Percentiles rank a stretch among this genome's conserved stretches.
phyloP scores from a whole-genome alignment of 345 rosid species.

The Populus pruinosa region DNA sequence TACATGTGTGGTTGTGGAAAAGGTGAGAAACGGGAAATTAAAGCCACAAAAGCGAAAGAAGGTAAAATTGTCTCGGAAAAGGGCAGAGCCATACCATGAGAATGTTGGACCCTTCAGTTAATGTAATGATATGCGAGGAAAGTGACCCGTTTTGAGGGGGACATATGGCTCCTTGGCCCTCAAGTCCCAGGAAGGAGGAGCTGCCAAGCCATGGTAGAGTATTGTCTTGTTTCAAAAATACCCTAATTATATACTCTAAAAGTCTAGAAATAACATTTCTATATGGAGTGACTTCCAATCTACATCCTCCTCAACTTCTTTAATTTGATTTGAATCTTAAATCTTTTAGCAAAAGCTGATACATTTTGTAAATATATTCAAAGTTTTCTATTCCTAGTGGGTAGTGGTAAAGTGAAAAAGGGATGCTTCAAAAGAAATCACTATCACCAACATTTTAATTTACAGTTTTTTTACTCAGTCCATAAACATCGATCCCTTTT shows the following conservation, averaged over 20 bases:
- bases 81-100: conserved; percentile 41
- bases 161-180: conserved; percentile 15
- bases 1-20: not conserved
- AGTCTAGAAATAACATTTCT: not conserved
- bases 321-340: not conserved
- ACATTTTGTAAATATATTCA: not conserved
- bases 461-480: conserved; percentile 1
- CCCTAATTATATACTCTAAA: not conserved
- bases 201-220: not conserved
- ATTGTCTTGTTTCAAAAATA: not conserved
- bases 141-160: conserved; percentile 34
- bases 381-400: conserved; percentile 9
- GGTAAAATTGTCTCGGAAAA: conserved; percentile 17
- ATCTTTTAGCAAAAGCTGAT: conserved; percentile 1
- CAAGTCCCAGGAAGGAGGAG: conserved; percentile 25
- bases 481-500: not conserved
- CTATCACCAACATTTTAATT: conserved; percentile 2
- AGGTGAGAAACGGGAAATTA: not conserved
- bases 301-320: not conserved
- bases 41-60: conserved; percentile 9
- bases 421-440: not conserved
- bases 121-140: conserved; percentile 30
- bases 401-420: not conserved
- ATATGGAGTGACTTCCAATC: not conserved
- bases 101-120: conserved; percentile 40